These are phyloP conservation scores for Trichocladium antarcticum DNA, from an alignment of 495 filamentous ascomycete genomes.

Conservation along the genomic window DNA sequence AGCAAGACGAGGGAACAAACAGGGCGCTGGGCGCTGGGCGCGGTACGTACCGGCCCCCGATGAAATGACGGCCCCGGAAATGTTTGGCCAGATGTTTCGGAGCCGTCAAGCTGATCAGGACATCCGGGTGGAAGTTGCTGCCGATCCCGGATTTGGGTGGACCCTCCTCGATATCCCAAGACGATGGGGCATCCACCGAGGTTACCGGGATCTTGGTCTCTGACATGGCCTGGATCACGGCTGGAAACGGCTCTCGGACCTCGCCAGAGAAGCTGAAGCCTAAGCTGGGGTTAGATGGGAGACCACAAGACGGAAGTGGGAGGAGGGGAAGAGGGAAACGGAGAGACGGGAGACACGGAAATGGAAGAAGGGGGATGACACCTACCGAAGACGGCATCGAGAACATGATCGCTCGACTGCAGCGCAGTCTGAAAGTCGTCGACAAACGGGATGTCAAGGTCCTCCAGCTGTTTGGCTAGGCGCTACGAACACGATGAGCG, in stretches of 20 bases:
- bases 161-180: conserved; percentile 83
- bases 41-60: conserved; percentile 58
- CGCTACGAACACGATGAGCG: conserved; percentile 42
- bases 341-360: neutral
- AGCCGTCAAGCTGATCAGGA: conserved; percentile 80
- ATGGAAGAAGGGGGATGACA: conserved; percentile 9
- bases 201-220: conserved; percentile 64
- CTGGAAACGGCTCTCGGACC: conserved; percentile 78
- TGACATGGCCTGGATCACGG: conserved; percentile 66
- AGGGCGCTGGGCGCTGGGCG: neutral
- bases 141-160: conserved; percentile 71
- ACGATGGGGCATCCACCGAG: conserved; percentile 83
- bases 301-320: neutral
- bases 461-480: conserved; percentile 68
- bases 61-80: conserved; percentile 77
- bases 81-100: conserved; percentile 84
- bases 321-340: conserved; percentile 7
- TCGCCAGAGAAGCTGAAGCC: conserved; percentile 90
- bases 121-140: conserved; percentile 62
- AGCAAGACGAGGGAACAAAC: conserved; percentile 6
- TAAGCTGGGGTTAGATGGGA: conserved; percentile 17
- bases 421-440: conserved; percentile 63
- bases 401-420: conserved; percentile 58
- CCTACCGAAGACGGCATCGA: conserved; percentile 88
- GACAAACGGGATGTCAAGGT: conserved; percentile 75